Evolutionary conservation across 2,329 filamentous ascomycete genomes (phyloP).

Genomic region (Beauveria rudraprayagi): DNA sequence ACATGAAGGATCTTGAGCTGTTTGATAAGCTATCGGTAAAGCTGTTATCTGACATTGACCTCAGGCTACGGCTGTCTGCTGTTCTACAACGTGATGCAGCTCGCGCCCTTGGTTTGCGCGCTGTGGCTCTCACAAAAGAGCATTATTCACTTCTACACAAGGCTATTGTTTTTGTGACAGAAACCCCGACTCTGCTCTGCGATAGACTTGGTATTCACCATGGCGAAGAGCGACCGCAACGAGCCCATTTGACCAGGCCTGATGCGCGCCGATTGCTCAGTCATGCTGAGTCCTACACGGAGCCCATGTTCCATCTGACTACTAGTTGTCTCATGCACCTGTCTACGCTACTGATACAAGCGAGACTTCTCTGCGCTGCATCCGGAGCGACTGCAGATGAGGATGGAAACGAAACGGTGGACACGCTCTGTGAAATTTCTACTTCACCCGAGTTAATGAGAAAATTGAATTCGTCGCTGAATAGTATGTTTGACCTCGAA

Average conservation of each 20-base stretch:
- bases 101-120: neutral
- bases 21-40: neutral
- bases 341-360: neutral
- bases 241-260: neutral
- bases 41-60: neutral
- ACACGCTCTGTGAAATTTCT: neutral
- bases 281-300: neutral
- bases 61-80: neutral
- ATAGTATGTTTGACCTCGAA: neutral
- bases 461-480: neutral
- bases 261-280: neutral
- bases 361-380: neutral
- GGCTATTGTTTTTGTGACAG: neutral
- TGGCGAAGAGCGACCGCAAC: neutral
- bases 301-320: neutral
- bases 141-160: neutral
- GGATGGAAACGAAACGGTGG: neutral
- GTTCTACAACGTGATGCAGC: neutral
- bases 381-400: neutral
- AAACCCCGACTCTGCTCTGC: no score
- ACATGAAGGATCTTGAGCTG: neutral
- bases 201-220: neutral
- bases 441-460: neutral
- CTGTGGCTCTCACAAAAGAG: neutral
- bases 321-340: neutral